A percentile compares a stretch with the other conserved stretches of the same genome.
phyloP scores from a whole-genome alignment of 139 green algal genomes.

The Chlamydomonas sp. region DNA sequence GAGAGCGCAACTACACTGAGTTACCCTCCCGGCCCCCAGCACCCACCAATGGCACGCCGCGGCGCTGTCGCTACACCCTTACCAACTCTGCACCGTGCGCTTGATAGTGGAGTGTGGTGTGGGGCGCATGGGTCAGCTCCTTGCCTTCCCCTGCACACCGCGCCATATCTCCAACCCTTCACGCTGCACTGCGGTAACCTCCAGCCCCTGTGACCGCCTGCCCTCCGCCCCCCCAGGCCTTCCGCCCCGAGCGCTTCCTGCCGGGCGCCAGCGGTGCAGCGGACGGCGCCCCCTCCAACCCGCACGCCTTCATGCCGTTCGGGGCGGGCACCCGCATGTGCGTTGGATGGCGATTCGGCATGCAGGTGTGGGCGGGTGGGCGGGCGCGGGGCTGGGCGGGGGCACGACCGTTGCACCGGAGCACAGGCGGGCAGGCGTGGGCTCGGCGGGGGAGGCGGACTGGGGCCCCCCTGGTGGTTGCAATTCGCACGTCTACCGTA shows the following conservation, averaged over 20 bases:
- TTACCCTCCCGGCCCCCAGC: not conserved
- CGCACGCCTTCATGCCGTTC: slow-evolving; percentile 33
- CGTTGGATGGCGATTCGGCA: slow-evolving; percentile 52
- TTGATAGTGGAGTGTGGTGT: no score
- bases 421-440: no score
- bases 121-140: no score
- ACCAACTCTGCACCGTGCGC: no score
- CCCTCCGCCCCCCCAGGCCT: not conserved
- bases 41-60: not conserved
- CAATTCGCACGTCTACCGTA: not conserved
- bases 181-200: not conserved
- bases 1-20: not conserved
- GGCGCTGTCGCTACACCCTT: no score
- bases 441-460: no score
- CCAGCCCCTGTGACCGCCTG: not conserved
- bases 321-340: slow-evolving; percentile 55
- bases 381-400: no score
- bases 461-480: no score
- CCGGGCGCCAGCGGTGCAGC: not conserved
- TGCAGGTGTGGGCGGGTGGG: slow-evolving; percentile 30
- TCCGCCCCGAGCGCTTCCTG: slow-evolving; percentile 19
- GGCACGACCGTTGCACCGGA: no score
- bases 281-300: not conserved
- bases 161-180: not conserved
- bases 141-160: no score